Evolutionary conservation across 805 yeast genomes (phyloP), one percentile per base, ranked within the genome.

Genomic region (Sugiyamaella valdiviana): DNA sequence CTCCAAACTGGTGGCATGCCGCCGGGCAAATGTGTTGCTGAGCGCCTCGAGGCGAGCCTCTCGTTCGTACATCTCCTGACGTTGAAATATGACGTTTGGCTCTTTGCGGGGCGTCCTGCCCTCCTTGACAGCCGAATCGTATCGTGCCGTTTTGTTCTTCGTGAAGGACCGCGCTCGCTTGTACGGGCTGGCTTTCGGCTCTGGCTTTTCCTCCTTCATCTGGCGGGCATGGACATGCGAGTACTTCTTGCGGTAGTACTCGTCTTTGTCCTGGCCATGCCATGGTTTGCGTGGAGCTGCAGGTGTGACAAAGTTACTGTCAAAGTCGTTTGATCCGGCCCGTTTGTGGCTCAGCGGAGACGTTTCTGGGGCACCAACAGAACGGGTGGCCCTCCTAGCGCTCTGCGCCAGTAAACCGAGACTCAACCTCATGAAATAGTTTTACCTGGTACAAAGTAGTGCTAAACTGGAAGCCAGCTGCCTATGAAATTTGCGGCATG

Each of bases 211-310:
- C 41, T 51, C 56, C 42, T 60, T 53, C 53, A 67, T 66, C 51
- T 74, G 73, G 46, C 63, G 65, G 1, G 84, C 83, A 58, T 82
- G 88, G 15, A 80, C 76, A 64, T 81, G 84, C 1, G 85, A 84
- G 60, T 74, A 83, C 57, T 79, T 81, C 45, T 73, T 70, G 40
- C 70, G 72, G 66, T 83, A 84, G 70, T 74, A 84, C 2, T 72
- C 64, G 26, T 79, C 87, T 58, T 83, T 83, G 49, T 74, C 74
- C 64, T 76, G 76, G 16, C 82, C 81, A 57, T 80, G 83, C 91
- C 91, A 84, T 0, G 88, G 84, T 57, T 83, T 84, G 29, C 55
- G 52, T 10, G 48, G 46, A 14, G 22, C 26, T 38, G 63, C 58
- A 12, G 59, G 60, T 16, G 66, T 52, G 6, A 79, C 78, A 58